Evolutionary conservation across 768 basidiomycete species (phyloP), one percentile per base, ranked within the genome.

Genomic region (Neoboletus subvelutipes): DNA sequence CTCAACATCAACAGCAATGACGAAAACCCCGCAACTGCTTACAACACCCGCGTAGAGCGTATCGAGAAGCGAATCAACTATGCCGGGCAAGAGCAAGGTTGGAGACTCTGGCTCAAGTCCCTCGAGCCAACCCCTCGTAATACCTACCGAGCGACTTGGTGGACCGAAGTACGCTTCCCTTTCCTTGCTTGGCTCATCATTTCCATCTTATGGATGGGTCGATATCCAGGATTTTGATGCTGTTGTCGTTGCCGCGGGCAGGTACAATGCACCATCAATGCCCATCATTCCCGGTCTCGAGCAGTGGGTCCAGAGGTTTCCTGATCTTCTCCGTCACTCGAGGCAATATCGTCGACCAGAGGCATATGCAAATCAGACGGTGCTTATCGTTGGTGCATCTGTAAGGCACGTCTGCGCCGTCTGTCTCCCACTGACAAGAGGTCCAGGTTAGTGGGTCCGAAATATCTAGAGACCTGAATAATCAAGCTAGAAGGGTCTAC

Each of bases 311-410:
- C 39, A n/a, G 39, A 40, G 18, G n/a, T 45, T 75, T 64, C 75
- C 78, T 0, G 62, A 63, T 1, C 56, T 61, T 4, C 56, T 80
- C 26, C 57, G 61, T 11, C 79, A 80, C 58, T 75, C 78, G 10
- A 64, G 78, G 31, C 74, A 76, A 40, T 81, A 80, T 58, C 69
- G 77, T 5, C 63, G 63, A 48, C 79, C 80, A 0, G 72, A 78
- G 26, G 34, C 55, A 2, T 76, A 71, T 41, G 31, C 52, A 15
- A 72, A 74, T 46, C 63, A 79, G 56, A 78, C 73, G 2, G 74
- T 78, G 0, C 69, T 80, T 2, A 67, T 80, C 50, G 65, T 81
- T 37, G 78, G 79, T n/a, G 59, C 59, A 40, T 43, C 59, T 20
- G 64, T 61, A 52, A 4, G 63, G 18, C 20, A 18, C 12, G 1